Base-by-base conservation (phyloP, 2,329 filamentous ascomycete species). In the Piedraia hortae region DNA sequence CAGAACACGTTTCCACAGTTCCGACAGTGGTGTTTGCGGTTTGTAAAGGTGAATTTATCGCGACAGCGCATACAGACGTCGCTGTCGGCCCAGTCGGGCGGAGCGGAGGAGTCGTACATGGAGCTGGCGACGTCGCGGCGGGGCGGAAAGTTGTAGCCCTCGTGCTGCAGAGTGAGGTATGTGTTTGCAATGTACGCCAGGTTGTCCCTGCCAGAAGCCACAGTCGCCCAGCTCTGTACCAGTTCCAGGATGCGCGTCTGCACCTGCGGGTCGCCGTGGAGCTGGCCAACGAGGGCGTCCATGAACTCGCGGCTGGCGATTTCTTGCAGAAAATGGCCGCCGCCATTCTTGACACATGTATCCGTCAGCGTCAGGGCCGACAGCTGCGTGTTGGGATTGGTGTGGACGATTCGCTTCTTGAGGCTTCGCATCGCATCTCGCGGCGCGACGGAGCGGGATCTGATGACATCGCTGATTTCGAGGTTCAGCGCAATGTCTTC, bases 1-100 rank as follows among this genome's bases (percentile, higher is more conserved):
- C 90, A 88, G 43, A 97, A 97, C 37, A 89, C 85, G 46, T 85
- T 90, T 22, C 85, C 85, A 39, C 85, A 97, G 45, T 97, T 97
- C 32, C 85, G 68, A 40, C 85, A 97, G 45, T 97, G 85, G 42
- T 97, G 85, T 43, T 93, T 97, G 38, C 85, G 69, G 45, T 97
- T 97, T 25, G 82, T 97, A 41, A 97, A 91, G 21, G 77, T 91
- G 38, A 97, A 97, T 10, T 77, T 51, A 7, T 82, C 91, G 34
- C 85, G 67, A 45, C 85, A 97, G 41, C 85, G 71, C 78, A 97
- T 91, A 45, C 85, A 97, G 14, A 97, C 82, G 38, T 97, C 85
- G 6, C 82, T 91, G 47, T 97, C 85, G 22, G 69, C 67, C 85
- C 85, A 97, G 48, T 97, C 85, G 1, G 85, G 85, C 6, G 85